A percentile compares a stretch with the other conserved stretches of the same genome.
Evolutionary conservation across 345 rosid species (phyloP).

Genomic region (Carallia brachiata): DNA sequence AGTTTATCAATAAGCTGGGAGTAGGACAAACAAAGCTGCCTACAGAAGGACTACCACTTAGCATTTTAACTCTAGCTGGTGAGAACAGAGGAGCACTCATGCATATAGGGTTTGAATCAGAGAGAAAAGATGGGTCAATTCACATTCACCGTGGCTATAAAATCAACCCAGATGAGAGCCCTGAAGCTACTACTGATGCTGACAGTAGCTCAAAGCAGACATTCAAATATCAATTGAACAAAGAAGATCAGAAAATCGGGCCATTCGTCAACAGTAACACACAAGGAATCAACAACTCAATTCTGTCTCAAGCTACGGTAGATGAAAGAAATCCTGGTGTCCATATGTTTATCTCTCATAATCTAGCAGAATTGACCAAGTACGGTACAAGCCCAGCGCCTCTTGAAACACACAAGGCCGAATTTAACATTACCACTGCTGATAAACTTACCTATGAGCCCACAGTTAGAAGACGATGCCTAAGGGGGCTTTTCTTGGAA

Average conservation of each 20-base stretch:
- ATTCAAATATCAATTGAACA: conserved; percentile 21
- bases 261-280: conserved; percentile 64
- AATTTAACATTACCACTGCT: conserved; percentile 36
- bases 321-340: conserved; percentile 63
- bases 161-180: conserved; percentile 57
- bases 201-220: conserved; percentile 39
- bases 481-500: conserved; percentile 76
- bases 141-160: conserved; percentile 63
- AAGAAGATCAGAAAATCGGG: conserved; percentile 32
- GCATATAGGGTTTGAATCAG: conserved; percentile 47
- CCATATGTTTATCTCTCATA: conserved; percentile 37
- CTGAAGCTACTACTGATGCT: conserved; percentile 51
- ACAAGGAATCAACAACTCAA: conserved; percentile 69
- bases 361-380: conserved; percentile 25
- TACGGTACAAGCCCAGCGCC: conserved; percentile 20
- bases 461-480: conserved; percentile 60
- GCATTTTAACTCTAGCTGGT: conserved; percentile 64
- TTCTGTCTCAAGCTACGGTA: conserved; percentile 54
- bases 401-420: conserved; percentile 33
- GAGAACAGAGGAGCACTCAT: conserved; percentile 86
- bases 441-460: conserved; percentile 59
- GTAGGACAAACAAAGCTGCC: conserved; percentile 40
- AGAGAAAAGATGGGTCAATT: conserved; percentile 44
- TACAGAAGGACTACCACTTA: conserved; percentile 36
- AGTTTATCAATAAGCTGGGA: conserved; percentile 53